These are phyloP conservation scores for Monsonia emarginata DNA, from an alignment of 441 rosid species.

Conservation along the genomic window DNA sequence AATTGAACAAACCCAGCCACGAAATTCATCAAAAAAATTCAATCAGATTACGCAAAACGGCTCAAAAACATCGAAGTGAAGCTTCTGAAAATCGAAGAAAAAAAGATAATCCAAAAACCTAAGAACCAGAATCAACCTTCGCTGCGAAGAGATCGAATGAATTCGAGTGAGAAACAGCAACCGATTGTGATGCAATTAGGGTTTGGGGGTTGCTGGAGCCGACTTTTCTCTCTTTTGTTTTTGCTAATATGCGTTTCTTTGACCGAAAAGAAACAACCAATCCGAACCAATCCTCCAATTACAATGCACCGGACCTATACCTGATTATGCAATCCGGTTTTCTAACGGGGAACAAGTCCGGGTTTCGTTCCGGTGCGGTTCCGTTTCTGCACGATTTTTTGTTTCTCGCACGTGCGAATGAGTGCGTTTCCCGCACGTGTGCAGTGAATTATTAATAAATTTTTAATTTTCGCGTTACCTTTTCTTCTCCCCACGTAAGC, in stretches of 20 bases:
- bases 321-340: constrained; percentile 64
- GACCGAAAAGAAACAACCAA: constrained; percentile 23
- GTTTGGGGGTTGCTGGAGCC: constrained; percentile 28
- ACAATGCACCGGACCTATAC: constrained; percentile 58
- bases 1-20: neutral
- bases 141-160: constrained; percentile 20
- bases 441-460: no score
- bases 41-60: constrained; percentile 5
- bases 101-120: neutral
- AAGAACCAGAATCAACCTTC: neutral
- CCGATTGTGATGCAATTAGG: constrained; percentile 25
- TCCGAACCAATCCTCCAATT: constrained; percentile 16
- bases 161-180: neutral
- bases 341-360: constrained; percentile 44
- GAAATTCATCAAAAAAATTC: neutral
- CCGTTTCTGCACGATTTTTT: constrained; percentile 23
- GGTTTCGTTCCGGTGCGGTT: constrained; percentile 41
- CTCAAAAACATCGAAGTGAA: constrained; percentile 8
- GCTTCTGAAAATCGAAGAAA: constrained; percentile 9
- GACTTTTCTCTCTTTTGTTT: constrained; percentile 19
- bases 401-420: neutral
- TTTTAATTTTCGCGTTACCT: no score
- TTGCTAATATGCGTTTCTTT: constrained; percentile 12
- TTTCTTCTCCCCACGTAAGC: neutral
- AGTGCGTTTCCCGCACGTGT: neutral